These are phyloP conservation scores for Fusarium veterinarium DNA, from an alignment of 2,329 filamentous ascomycete genomes.

Conservation along the genomic window DNA sequence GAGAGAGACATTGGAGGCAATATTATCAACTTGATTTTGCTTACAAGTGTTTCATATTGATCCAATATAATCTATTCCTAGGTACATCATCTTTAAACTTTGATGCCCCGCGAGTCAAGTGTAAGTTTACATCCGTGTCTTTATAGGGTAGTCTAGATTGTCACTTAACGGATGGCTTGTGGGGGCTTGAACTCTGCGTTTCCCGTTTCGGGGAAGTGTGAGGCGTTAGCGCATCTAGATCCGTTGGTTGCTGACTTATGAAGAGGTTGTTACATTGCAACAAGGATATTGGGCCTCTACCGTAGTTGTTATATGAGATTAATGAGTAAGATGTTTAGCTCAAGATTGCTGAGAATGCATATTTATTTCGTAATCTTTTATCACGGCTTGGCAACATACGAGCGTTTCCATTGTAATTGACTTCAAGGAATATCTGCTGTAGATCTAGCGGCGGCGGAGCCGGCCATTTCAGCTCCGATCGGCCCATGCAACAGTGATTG, in stretches of 20 bases:
- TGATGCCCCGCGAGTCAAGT: neutral
- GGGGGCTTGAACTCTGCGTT: neutral
- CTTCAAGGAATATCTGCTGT: neutral
- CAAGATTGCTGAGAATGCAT: neutral
- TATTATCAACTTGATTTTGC: neutral
- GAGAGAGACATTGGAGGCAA: neutral
- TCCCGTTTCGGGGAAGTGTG: neutral
- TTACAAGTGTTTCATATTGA: neutral
- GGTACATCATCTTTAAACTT: neutral
- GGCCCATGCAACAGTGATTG: conserved; percentile 3
- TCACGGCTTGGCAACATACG: neutral
- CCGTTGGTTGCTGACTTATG: neutral
- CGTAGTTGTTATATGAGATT: neutral
- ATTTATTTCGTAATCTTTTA: neutral
- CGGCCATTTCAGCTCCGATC: conserved; percentile 30
- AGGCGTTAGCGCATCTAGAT: neutral
- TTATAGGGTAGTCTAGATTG: neutral
- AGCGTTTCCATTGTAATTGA: neutral
- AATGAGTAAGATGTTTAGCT: neutral
- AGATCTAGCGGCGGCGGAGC: conserved; percentile 25
- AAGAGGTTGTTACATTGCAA: neutral
- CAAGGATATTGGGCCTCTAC: neutral
- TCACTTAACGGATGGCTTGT: neutral
- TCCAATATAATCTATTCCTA: neutral
- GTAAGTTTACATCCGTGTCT: neutral